Percentiles rank a stretch among this genome's conserved stretches.
phyloP scores from a whole-genome alignment of 768 basidiomycete genomes.

The Scleroderma citrinum region DNA sequence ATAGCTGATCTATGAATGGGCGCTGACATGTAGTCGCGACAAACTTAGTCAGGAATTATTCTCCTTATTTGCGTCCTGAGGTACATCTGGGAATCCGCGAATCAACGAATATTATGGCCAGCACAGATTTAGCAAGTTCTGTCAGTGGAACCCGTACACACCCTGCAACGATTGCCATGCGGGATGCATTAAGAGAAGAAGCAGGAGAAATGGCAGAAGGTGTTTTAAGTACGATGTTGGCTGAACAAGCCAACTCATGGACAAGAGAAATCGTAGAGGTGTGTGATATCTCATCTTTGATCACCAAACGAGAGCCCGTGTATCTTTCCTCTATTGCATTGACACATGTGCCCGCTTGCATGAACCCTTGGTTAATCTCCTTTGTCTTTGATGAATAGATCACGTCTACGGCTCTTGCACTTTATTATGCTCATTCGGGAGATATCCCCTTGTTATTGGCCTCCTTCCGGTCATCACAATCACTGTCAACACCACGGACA shows the following conservation, averaged over 20 bases:
- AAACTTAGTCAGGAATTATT: slow-evolving; percentile 90
- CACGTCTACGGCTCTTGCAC: slow-evolving; percentile 25
- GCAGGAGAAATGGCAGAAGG: slow-evolving; percentile 72
- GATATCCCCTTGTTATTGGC: slow-evolving; percentile 19
- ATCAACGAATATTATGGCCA: slow-evolving; percentile 1
- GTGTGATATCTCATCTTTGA: slow-evolving; percentile 4
- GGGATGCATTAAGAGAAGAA: slow-evolving; percentile 53
- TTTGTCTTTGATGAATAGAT: slow-evolving; percentile 18
- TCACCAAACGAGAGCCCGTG: not conserved
- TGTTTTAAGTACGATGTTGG: slow-evolving; percentile 32
- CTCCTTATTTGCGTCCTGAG: slow-evolving; percentile 61
- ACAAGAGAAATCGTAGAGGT: slow-evolving; percentile 49
- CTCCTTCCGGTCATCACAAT: slow-evolving; percentile 12
- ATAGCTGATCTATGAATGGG: slow-evolving; percentile 32
- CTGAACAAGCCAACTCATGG: slow-evolving; percentile 40
- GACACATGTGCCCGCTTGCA: no score
- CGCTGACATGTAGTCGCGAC: slow-evolving; percentile 77
- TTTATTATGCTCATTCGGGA: slow-evolving; percentile 21
- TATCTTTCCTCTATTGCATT: slow-evolving; percentile 36
- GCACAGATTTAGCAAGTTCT: not conserved
- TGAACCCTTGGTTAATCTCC: no score
- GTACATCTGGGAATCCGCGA: slow-evolving; percentile 4
- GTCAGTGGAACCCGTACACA: slow-evolving; percentile 41
- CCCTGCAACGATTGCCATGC: slow-evolving; percentile 64
- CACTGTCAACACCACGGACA: slow-evolving; percentile 17